Base-by-base conservation (phyloP, 805 yeast genomes). In the Suhomyces canberraensis region DNA sequence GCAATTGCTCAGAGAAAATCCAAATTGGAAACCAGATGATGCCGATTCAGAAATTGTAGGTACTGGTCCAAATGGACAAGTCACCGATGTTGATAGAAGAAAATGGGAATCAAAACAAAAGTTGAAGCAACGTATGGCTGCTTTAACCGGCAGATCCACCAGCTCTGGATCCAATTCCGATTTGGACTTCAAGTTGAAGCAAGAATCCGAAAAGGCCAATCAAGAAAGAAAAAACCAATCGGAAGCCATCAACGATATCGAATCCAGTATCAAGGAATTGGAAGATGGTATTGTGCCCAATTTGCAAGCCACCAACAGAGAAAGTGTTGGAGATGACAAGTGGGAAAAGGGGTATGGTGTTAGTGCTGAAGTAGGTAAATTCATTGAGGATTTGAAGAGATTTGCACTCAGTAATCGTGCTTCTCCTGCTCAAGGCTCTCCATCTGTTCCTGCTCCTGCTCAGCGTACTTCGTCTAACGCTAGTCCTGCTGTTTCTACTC, bases 281-380 rank as follows among this genome's bases (percentile, higher is more conserved):
- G 78, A 75, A 55, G 69, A 67, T 6, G 77, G 75, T 4, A 60
- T 76, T 37, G 68, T 69, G 16, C 47, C 57, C 4, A 50, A 60
- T 26, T 64, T 78, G 44, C 65, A 72, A 29, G 58, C 71, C 27
- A 48, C 72, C 8, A 55, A 55, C 8, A 61, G 57, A 30, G 71
- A 71, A 32, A 69, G 73, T 31, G 64, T 69, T 30, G 84, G 82
- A 4, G 71, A 76, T 29, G 72, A 77, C 24, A 81, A 83, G 51
- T 90, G 90, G 87, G 96, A 85, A 44, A 72, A 77, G 31, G 96
- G 95, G 9, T 64, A 79, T 26, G 95, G 90, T 26, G 81, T 88
- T 18, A 73, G 78, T n/a, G 71, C 37, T 3, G 69, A 76, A 25
- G 90, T 87, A 29, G 71, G 74, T 37, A 64, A 65, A 4, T 79